Evolutionary conservation across 1,284 basidiomycete species (phyloP).

Genomic region (Moniliophthora roreri): DNA sequence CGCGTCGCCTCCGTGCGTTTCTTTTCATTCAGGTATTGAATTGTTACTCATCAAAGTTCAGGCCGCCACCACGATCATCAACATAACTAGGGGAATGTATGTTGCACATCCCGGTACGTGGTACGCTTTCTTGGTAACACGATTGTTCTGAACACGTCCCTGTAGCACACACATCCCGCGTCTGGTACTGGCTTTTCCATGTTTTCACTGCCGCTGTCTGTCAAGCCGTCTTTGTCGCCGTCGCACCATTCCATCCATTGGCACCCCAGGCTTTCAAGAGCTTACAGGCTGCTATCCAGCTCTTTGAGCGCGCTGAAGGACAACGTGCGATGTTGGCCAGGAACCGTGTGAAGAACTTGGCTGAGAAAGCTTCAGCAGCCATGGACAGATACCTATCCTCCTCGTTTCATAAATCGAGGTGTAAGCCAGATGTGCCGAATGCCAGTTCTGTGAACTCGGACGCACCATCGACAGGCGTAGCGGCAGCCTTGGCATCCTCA

Average conservation of each 20-base stretch:
- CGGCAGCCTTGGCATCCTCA: neutral
- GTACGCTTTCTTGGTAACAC: neutral
- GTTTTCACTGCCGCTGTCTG: conserved; percentile 24
- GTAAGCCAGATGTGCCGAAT: neutral
- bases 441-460: too few species aligned
- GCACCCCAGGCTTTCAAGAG: conserved; percentile 22
- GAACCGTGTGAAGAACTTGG: conserved; percentile 16
- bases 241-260: conserved; percentile 23
- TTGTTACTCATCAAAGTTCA: conserved; percentile 5
- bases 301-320: conserved; percentile 19
- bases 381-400: conserved; percentile 15
- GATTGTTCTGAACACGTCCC: neutral
- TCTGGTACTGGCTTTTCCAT: conserved; percentile 25
- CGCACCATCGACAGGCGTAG: neutral
- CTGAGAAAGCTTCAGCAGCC: conserved; percentile 15
- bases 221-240: conserved; percentile 22
- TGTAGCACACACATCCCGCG: conserved; percentile 18
- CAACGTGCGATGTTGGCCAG: conserved; percentile 17
- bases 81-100: conserved; percentile 22
- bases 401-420: conserved; percentile 1
- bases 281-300: conserved; percentile 20
- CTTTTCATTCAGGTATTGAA: neutral
- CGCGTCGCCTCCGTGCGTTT: conserved; percentile 17
- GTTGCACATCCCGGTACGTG: conserved; percentile 21
- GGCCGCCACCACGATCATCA: conserved; percentile 24